Percentiles rank a stretch among this genome's conserved stretches.
Evolutionary conservation across 176 grass and related monocot species (phyloP).

Genomic region (Canna indica): DNA sequence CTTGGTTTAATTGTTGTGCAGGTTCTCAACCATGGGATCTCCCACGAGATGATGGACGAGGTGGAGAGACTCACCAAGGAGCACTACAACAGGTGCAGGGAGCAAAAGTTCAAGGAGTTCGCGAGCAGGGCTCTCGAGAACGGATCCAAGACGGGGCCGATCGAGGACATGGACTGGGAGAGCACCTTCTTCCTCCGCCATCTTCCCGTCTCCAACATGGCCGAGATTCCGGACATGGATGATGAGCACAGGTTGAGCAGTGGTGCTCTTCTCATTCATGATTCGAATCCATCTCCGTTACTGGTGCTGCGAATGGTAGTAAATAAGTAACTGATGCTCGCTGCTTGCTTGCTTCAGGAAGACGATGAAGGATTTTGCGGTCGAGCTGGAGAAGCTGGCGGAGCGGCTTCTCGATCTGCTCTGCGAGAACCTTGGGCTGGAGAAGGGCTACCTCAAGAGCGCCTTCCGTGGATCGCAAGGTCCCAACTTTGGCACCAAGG

Average conservation of each 20-base stretch:
- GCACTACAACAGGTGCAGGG: slow-evolving; percentile 54
- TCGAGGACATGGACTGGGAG: slow-evolving; percentile 72
- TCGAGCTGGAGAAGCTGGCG: slow-evolving; percentile 56
- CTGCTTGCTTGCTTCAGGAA: too few relatives aligned
- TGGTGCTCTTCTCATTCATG: too few relatives aligned
- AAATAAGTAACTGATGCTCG: too few relatives aligned
- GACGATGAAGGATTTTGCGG: slow-evolving; percentile 53
- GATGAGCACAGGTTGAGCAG: slow-evolving; percentile 38
- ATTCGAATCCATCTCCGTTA: too few relatives aligned
- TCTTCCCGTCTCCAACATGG: slow-evolving; percentile 60
- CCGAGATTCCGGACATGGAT: slow-evolving; percentile 50
- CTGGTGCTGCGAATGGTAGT: too few relatives aligned
- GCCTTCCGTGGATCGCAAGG: slow-evolving; percentile 49
- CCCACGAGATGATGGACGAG: slow-evolving; percentile 71
- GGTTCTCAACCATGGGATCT: slow-evolving; percentile 73
- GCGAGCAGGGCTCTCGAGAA: slow-evolving; percentile 37
- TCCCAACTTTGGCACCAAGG: slow-evolving; percentile 77
- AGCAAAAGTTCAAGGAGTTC: slow-evolving; percentile 74
- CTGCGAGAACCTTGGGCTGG: slow-evolving; percentile 78
- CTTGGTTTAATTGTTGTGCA: slow-evolving; percentile 7
- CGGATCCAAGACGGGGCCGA: slow-evolving; percentile 20
- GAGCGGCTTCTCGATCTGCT: slow-evolving; percentile 70
- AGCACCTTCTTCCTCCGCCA: slow-evolving; percentile 89
- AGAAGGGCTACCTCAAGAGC: slow-evolving; percentile 55
- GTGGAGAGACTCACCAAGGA: slow-evolving; percentile 78